Base-by-base conservation (phyloP, 73 alveolate species). In the Paramecium sexaurelia region DNA sequence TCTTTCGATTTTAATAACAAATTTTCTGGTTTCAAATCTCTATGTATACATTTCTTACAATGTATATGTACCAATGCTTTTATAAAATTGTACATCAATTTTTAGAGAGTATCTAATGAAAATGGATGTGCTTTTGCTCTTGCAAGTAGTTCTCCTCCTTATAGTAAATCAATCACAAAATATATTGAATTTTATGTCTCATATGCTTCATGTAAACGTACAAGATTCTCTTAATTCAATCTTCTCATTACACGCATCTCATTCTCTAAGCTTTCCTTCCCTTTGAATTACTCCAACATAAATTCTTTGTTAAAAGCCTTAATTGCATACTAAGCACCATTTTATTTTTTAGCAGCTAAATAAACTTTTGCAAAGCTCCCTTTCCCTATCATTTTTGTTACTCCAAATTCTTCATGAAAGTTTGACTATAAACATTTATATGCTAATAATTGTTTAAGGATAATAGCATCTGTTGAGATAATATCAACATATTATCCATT, bases 21-120 rank as follows among this genome's bases (percentile, higher is more conserved):
- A 20, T 86, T 86, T 86, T 86, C 93, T n/a, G 93, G 93, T 15
- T 86, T 86, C 17, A 86, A 85, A 61, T 86, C 93, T 86, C 93
- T 86, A 27, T 86, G 93, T 78, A 86, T 66, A 39, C 83, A 61
- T 36, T 75, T 75, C 68, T 86, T 86, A 33, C 66, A 13, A 86
- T 86, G 93, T 9, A 86, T 33, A 20, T 86, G 93, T 22, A 39
- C 83, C 37, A 86, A 61, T 10, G 93, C 93, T 39, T 75, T 68
- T 3, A 88, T 55, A 29, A 88, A 82, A 17, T 88, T 88, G 84
- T 82, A 82, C 91, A 88, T 88, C 7, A 88, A 37, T 40, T 88
- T 61, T 10, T 82, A 82, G 1, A 88, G 57, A 5, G 43, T 82
- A 17, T 69, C 75, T 55, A 35, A 40, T 15, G 45, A 39, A 10